Evolutionary conservation across 2,329 filamentous ascomycete species (phyloP), one percentile per base, ranked within the genome.

Genomic region (Aspergillus piperis): DNA sequence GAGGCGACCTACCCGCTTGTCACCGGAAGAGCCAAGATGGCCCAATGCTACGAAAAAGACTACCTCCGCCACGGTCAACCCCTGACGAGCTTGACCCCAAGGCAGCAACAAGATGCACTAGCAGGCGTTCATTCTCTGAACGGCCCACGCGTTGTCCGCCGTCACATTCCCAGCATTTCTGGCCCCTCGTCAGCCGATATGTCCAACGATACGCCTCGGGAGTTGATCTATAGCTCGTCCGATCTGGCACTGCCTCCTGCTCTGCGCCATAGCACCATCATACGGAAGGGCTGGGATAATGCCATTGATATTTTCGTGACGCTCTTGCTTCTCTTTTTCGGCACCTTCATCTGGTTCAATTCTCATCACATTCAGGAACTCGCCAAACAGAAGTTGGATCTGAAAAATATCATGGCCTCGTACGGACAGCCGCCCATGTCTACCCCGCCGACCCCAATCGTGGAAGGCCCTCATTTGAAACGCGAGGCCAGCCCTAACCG

Each of bases 1-100:
- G 94, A 96, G 60, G 84, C 83, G 42, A 87, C 87, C 8, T 98
- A 97, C 68, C 95, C 95, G 3, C 83, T 94, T 8, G 91, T 96
- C 27, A 89, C 93, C 21, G 86, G 91, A 56, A 88, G 83, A 42
- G 87, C 86, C 4, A 78, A 81, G 23, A 77, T 80, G 63, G 86
- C 87, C 8, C 76, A 81, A 56, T 86, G 83, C 70, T 86, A 87
- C 64, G 80, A 81, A 52, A 80, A 81, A 57, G 80, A 81, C 60
- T 87, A 77, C 53, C 73, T 77, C 49, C 70, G 71, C 8, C 63
- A 68, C 47, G 73, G 75, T 5, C 73, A 76, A 48, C 70, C 75
- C 1, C 68, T 79, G 10, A 75, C 74, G 67, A 78, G 72, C 55
- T 64, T 79, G 39, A 71, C 67, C 42, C 66, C 66, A 11, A 73